Base-by-base conservation (phyloP, 2,329 filamentous ascomycete species). In the Xylaria multiplex region DNA sequence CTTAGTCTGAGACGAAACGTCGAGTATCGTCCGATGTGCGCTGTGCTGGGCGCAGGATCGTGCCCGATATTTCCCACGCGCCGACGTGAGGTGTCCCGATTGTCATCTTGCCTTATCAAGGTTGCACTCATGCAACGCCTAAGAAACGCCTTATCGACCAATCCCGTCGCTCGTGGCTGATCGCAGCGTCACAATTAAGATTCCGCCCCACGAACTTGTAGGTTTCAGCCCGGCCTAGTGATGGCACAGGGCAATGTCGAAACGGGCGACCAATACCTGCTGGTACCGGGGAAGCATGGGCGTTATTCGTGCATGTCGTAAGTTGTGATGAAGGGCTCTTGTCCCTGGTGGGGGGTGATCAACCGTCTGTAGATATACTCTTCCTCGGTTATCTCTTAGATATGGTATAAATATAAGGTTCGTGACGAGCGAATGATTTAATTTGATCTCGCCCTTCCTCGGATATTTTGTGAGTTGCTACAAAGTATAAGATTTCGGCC, bases 41-140 rank as follows among this genome's bases (percentile, higher is more conserved):
- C 37, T 13, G 32, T 24, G 8, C 9, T 3, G 32, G n/a, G 8
- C 9, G 40, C 7, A 40, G 16, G n/a, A 32, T 30, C 13, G 43
- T 56, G 13, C 43, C 19, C 42, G 24, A 14, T 5, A 57, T 32
- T 19, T 53, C 27, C 37, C 27, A 45, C 7, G 9, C 45, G 16
- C 8, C 46, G 57, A 58, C 24, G 27, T 35, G 19, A 27, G 35
- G 54, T 42, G 54, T 42, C 48, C 19, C 62, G 52, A 32, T 54
- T 45, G n/a, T 8, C 49, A 52, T 62, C 48, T n/a, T 54, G 61
- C 55, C 65, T 64, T 64, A 67, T 67, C 65, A 48, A 58, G 65
- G 61, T 60, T 59, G 19, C 65, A 65, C 55, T 30, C 19, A 57
- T 67, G 65, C 62, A 45, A 62, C 57, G 35, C 24, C 48, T 14